Evolutionary conservation across 2,329 filamentous ascomycete species (phyloP), one percentile per base, ranked within the genome.

Genomic region (Aspergillus piperis): DNA sequence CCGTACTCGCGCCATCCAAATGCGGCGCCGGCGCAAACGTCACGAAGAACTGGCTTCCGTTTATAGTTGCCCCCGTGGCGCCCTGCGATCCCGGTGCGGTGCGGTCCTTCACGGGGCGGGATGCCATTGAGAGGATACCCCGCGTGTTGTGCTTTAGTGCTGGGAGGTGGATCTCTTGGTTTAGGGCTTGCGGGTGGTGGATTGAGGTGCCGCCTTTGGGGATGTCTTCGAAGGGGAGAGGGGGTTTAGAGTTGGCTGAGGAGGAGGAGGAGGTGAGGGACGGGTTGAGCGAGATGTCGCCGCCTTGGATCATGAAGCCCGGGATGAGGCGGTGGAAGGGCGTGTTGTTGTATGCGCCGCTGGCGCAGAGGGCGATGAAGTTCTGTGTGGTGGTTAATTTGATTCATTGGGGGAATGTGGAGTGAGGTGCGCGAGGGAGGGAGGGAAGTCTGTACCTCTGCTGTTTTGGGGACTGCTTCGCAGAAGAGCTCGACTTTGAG

Each of bases 401-500:
- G 48, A n/a, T 44, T 52, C 23, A 36, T 54, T 59, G 13, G 49
- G n/a, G 25, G 25, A 2, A 1, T 8, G 0, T 19, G 13, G 3
- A 15, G 5, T 13, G 3, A 13, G 32, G 15, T 15, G 13, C 11
- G 25, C 1, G n/a, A 21, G 32, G 8, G 19, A 13, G 23, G 19
- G 19, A 30, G 11, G 10, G 5, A 27, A 6, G 13, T 25, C 27
- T 79, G 58, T 80, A 89, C 89, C 80, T 96, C 91, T 64, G 92
- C 90, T 0, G 95, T 96, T 76, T 94, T 93, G 64, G 95, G 95
- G 32, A 96, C 92, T 68, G 90, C 89, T 76, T 97, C 92, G 81
- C 94, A 98, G 80, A 97, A 98, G 67, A 99, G 83, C 77, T 98
- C 95, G 70, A 98, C 86, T 80, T 98, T 99, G 74, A 99, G 84